phyloP scores from a whole-genome alignment of 2,329 filamentous ascomycete genomes.

The Xylariales sp. region DNA sequence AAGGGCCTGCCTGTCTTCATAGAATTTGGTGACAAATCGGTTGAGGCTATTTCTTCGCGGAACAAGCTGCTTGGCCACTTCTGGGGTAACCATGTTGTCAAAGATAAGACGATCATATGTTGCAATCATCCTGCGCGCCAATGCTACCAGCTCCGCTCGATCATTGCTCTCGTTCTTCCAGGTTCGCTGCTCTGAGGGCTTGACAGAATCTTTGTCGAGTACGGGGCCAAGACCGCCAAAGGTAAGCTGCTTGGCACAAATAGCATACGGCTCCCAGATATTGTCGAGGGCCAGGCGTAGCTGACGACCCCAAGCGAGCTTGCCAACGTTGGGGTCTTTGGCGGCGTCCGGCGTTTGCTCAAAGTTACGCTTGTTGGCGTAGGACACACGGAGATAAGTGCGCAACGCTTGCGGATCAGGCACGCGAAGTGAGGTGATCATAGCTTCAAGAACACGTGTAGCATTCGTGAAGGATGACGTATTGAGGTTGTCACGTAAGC shows the following conservation, averaged over 20 bases:
- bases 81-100: constrained; percentile 11
- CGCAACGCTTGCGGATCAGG: constrained; percentile 49
- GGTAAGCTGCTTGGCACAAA: constrained; percentile 17
- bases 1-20: constrained; percentile 12
- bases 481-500: constrained; percentile 74
- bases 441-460: constrained; percentile 59
- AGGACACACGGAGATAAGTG: constrained; percentile 52
- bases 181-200: constrained; percentile 6
- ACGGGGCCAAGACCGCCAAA: constrained; percentile 5
- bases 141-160: constrained; percentile 16
- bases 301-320: constrained; percentile 43
- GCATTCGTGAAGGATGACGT: constrained; percentile 62
- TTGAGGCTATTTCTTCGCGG: constrained; percentile 16
- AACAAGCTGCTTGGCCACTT: constrained; percentile 11
- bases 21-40: constrained; percentile 18
- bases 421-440: constrained; percentile 40
- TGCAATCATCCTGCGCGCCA: constrained; percentile 24
- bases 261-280: constrained; percentile 44
- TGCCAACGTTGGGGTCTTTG: constrained; percentile 28
- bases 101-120: constrained; percentile 19
- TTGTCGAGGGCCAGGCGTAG: constrained; percentile 44
- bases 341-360: constrained; percentile 23
- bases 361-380: constrained; percentile 40
- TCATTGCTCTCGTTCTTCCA: constrained; percentile 6
- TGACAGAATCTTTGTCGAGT: neutral